Evolutionary conservation across 2,329 filamentous ascomycete species (phyloP).

Genomic region (Colletotrichum sp.): DNA sequence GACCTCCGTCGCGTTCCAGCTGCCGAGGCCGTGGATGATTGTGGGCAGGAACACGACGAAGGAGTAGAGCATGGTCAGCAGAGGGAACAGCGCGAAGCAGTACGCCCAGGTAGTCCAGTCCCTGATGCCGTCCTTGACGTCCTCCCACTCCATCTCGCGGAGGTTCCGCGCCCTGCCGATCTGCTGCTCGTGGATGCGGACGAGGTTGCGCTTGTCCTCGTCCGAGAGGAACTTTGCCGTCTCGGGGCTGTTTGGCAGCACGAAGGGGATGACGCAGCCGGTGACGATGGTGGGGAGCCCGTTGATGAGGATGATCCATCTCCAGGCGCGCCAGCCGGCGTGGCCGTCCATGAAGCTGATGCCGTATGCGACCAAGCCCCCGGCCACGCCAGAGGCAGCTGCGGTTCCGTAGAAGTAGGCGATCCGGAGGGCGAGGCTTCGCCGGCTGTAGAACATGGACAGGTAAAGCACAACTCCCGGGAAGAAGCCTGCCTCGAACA

Average conservation of each 20-base stretch:
- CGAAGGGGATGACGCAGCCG: slow-evolving; percentile 22
- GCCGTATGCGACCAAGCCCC: slow-evolving; percentile 68
- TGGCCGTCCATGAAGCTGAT: slow-evolving; percentile 68
- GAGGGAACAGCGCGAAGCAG: slow-evolving; percentile 35
- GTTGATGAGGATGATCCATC: slow-evolving; percentile 68
- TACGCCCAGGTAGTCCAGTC: slow-evolving; percentile 34
- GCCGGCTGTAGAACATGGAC: slow-evolving; percentile 68
- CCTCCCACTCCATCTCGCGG: slow-evolving; percentile 32
- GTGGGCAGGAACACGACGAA: slow-evolving; percentile 35
- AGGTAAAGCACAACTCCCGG: slow-evolving; percentile 64
- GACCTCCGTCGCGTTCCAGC: slow-evolving; percentile 59
- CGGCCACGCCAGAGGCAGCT: slow-evolving; percentile 67
- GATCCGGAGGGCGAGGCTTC: slow-evolving; percentile 65
- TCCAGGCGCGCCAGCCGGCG: slow-evolving; percentile 64
- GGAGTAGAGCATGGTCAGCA: slow-evolving; percentile 34
- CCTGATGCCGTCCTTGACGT: slow-evolving; percentile 31
- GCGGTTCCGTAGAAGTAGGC: slow-evolving; percentile 67
- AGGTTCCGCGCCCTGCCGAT: slow-evolving; percentile 30
- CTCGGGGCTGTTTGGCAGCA: slow-evolving; percentile 54
- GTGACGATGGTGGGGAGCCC: slow-evolving; percentile 57
- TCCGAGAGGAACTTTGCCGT: slow-evolving; percentile 53
- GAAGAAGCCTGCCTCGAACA: slow-evolving; percentile 65
- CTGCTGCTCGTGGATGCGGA: slow-evolving; percentile 27
- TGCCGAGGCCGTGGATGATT: slow-evolving; percentile 68
- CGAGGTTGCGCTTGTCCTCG: slow-evolving; percentile 45